phyloP scores from a whole-genome alignment of 164 flowering plant genomes.

The Chloranthus sessilifolius region DNA sequence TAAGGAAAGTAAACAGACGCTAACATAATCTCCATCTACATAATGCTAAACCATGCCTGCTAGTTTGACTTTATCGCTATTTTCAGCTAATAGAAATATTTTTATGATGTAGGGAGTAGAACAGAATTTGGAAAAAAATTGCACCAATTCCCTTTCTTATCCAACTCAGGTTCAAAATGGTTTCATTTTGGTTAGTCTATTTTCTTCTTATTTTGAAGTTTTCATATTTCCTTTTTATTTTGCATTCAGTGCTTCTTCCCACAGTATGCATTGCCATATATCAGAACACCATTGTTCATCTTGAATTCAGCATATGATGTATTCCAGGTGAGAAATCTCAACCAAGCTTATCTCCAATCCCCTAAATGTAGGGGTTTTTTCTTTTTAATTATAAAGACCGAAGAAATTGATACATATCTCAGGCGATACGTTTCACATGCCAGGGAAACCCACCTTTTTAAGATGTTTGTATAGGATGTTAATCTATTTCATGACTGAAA shows the following conservation, averaged over 20 bases:
- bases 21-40: no score
- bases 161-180: conserved; percentile 49
- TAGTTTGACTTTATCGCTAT: no score
- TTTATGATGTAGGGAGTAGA: conserved; percentile 49
- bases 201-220: not conserved
- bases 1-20: no score
- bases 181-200: not conserved
- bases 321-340: conserved; percentile 53
- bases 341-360: not conserved
- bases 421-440: no score
- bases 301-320: conserved; percentile 91
- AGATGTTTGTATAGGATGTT: no score
- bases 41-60: no score
- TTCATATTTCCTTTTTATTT: conserved; percentile 1
- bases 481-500: no score
- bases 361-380: not conserved
- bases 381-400: no score
- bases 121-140: conserved; percentile 44
- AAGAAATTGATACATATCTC: no score
- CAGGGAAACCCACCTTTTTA: no score
- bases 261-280: conserved; percentile 54
- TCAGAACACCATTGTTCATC: conserved; percentile 69
- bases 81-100: not conserved
- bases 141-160: conserved; percentile 39
- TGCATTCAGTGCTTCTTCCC: conserved; percentile 89